These are phyloP conservation scores for Neofusicoccum sp. DNA, from an alignment of 2,329 filamentous ascomycete genomes.

Conservation along the genomic window DNA sequence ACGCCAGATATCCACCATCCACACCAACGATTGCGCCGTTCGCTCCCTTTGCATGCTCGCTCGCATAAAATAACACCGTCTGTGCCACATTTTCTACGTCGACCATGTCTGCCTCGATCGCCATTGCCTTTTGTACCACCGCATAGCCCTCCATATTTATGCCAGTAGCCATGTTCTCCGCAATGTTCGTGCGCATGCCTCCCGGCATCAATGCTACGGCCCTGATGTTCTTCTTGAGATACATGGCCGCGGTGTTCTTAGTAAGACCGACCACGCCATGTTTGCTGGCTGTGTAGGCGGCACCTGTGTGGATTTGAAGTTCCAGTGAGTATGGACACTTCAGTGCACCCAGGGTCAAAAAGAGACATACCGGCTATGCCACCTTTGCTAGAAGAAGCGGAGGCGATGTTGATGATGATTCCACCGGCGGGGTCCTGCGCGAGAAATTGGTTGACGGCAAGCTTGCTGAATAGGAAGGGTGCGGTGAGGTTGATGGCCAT, in stretches of 20 bases:
- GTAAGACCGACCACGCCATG: constrained; percentile 48
- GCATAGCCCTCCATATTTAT: constrained; percentile 29
- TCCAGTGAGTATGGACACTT: constrained; percentile 19
- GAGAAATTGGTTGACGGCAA: constrained; percentile 51
- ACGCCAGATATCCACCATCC: constrained; percentile 16
- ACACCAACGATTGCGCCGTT: constrained; percentile 29
- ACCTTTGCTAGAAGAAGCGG: not conserved
- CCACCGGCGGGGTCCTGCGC: constrained; percentile 42
- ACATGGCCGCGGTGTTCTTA: constrained; percentile 49
- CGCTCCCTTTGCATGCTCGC: constrained; percentile 30
- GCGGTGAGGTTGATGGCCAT: constrained; percentile 59
- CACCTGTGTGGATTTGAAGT: constrained; percentile 25
- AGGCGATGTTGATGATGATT: constrained; percentile 52
- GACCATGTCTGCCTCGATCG: constrained; percentile 20
- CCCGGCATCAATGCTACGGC: constrained; percentile 48
- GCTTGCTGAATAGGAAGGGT: constrained; percentile 52
- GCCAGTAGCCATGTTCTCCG: constrained; percentile 39
- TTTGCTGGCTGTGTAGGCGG: constrained; percentile 48
- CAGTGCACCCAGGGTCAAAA: not conserved
- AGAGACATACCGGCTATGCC: not conserved
- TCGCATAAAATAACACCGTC: constrained; percentile 31
- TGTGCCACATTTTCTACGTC: constrained; percentile 33
- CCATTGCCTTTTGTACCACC: constrained; percentile 23
- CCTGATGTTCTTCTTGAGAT: constrained; percentile 45
- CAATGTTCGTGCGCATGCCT: constrained; percentile 46